phyloP scores from a whole-genome alignment of 768 basidiomycete species.

The Rhodosporidiobolus sp. region DNA sequence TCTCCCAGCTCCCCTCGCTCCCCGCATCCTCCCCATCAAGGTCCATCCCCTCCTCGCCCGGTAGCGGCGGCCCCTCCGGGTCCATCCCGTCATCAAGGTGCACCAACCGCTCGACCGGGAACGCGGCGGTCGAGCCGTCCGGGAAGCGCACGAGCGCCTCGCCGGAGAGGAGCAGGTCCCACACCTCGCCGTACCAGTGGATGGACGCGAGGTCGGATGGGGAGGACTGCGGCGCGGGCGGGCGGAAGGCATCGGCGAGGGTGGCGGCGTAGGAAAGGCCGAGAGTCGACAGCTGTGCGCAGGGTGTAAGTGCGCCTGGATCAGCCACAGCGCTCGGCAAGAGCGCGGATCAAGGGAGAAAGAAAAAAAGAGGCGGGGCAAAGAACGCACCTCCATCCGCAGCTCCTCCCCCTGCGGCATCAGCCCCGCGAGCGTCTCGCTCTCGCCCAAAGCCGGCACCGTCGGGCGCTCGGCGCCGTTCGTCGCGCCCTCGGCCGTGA shows the following conservation, averaged over 20 bases:
- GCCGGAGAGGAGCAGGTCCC: slow-evolving; percentile 56
- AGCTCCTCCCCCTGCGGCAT: slow-evolving; percentile 27
- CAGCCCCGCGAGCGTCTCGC: slow-evolving; percentile 60
- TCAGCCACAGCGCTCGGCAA: background rate
- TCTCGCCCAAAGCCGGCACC: slow-evolving; percentile 79
- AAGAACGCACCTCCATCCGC: slow-evolving; percentile 18
- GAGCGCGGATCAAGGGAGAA: background rate
- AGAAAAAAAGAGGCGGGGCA: background rate
- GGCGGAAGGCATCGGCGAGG: slow-evolving; percentile 6
- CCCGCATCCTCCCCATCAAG: slow-evolving; percentile 6
- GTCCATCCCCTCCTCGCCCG: slow-evolving; percentile 44
- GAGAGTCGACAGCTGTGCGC: slow-evolving; percentile 28
- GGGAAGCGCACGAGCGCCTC: slow-evolving; percentile 51
- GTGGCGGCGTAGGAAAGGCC: slow-evolving; percentile 25
- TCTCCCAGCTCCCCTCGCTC: slow-evolving; percentile 38
- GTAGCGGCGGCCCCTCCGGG: slow-evolving; percentile 60
- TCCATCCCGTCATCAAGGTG: slow-evolving; percentile 77
- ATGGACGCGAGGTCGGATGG: slow-evolving; percentile 44
- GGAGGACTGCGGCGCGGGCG: background rate
- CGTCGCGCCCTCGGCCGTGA: slow-evolving; percentile 60
- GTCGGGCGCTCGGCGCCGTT: slow-evolving; percentile 68
- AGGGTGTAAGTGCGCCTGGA: background rate
- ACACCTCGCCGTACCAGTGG: slow-evolving; percentile 85
- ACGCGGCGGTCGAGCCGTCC: slow-evolving; percentile 54
- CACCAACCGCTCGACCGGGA: slow-evolving; percentile 67